Evolutionary conservation across 2,329 filamentous ascomycete species (phyloP), one percentile per base, ranked within the genome.

Genomic region (Polychaeton citri): DNA sequence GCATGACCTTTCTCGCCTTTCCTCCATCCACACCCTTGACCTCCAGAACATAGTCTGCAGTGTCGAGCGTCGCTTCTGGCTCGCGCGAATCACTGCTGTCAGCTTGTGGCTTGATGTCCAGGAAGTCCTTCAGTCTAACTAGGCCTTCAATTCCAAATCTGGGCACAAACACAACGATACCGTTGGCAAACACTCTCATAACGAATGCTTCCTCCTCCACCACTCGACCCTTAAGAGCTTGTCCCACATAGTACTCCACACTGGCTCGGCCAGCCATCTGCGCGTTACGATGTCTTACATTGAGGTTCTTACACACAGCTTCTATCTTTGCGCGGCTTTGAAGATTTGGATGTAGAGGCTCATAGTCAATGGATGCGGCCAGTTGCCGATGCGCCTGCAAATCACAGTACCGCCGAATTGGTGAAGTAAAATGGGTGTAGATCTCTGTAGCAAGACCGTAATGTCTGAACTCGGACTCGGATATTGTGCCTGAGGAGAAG

Each of bases 361-460:
- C 87, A 65, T 96, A 96, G 40, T 81, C 83, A 53, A 98, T 96
- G 19, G 90, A 87, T 7, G 90, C 88, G 0, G 90, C 88, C 35
- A 98, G 78, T 65, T 98, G 90, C 10, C 88, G 74, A 60, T 98
- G 88, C 4, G 85, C 88, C 38, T 94, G 77, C 2, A 98, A 72
- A 64, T 98, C 90, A n/a, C 88, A 88, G 57, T 98, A 98, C 19
- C 92, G 83, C 40, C 90, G 82, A 56, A 98, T 98, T 3, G 90
- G 92, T 3, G 83, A 92, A 0, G 90, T 98, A 63, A 98, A 98
- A 60, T 98, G 90, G 2, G 90, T 98, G 66, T 98, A 98, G 57
- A 98, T 98, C 52, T 92, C 83, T 3, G 81, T 86, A 0, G 92
- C 92, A 21, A 98, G 77, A 47, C 90, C 90, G 60, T 98, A 98